phyloP scores from a whole-genome alignment of 192 early-diverging fungal species.

The Podila epicladia region DNA sequence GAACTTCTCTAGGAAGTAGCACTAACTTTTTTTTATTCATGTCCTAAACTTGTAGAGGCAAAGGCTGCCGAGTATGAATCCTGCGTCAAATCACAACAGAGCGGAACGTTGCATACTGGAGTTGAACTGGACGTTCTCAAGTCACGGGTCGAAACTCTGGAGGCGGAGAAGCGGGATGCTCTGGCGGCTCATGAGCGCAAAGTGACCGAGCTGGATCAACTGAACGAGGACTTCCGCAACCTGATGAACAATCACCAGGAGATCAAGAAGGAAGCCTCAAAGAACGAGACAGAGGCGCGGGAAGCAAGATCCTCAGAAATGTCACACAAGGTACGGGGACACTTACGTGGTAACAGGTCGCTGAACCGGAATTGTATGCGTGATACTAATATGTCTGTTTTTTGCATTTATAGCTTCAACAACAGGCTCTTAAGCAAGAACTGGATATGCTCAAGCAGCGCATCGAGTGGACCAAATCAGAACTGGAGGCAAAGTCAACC shows the following conservation, averaged over 20 bases:
- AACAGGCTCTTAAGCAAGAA: conserved; percentile 64
- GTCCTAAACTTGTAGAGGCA: not conserved
- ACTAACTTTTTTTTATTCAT: not conserved
- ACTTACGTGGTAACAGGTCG: not conserved
- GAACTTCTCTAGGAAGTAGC: not conserved
- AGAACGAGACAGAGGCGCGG: conserved; percentile 35
- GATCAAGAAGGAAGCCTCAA: conserved; percentile 30
- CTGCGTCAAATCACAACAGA: conserved; percentile 22
- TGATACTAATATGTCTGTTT: not conserved
- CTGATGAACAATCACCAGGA: conserved; percentile 32
- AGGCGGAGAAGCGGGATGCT: conserved; percentile 32
- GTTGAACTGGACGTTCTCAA: conserved; percentile 26
- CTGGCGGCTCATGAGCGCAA: conserved; percentile 37
- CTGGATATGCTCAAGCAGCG: conserved; percentile 64
- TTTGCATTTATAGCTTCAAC: conserved; percentile 28
- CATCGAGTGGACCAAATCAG: conserved; percentile 73
- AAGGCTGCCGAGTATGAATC: conserved; percentile 26
- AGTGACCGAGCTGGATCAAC: conserved; percentile 31
- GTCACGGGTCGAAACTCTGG: conserved; percentile 24
- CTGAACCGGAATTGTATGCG: not conserved
- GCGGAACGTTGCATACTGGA: conserved; percentile 29
- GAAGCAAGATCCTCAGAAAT: conserved; percentile 44
- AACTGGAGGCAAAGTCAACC: conserved; percentile 65
- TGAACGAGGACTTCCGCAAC: conserved; percentile 35
- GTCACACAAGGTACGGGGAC: conserved; percentile 23